Percentiles rank a stretch among this genome's conserved stretches.
Conservation (phyloP, 148 eudicot genomes). For the Tetragonia tetragonoides region DNA sequence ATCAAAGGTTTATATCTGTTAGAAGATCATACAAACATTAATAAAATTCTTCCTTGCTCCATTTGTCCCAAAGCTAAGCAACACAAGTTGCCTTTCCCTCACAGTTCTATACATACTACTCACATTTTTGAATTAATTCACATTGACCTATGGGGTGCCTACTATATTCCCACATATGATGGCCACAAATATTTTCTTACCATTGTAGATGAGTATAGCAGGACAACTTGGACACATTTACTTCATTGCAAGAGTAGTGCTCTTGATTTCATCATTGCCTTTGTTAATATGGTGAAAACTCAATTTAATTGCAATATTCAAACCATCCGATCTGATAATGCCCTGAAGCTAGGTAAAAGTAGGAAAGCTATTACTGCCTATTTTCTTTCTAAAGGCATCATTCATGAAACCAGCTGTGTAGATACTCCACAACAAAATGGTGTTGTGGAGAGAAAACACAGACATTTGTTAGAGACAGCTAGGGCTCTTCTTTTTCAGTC, state of each 20-base stretch:
- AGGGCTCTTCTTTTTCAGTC: not conserved
- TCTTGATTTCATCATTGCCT: not conserved
- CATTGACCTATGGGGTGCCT: not conserved
- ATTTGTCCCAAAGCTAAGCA: not conserved
- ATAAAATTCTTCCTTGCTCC: not conserved
- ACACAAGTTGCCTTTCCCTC: not conserved
- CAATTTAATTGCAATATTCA: not conserved
- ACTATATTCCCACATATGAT: not conserved
- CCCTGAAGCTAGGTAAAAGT: not conserved
- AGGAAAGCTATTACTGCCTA: rapidly evolving
- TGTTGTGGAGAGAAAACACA: not conserved
- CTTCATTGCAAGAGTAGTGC: not conserved
- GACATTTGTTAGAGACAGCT: too few species aligned
- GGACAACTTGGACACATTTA: not conserved
- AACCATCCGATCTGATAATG: not conserved
- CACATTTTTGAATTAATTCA: too few species aligned
- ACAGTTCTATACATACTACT: not conserved
- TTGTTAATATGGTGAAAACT: not conserved
- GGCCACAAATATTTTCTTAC: not conserved
- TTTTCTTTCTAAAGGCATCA: not conserved
- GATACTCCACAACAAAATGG: conserved; percentile 7
- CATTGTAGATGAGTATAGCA: not conserved
- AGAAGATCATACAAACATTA: too few species aligned
- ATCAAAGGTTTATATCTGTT: not conserved
- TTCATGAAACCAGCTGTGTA: not conserved